These are phyloP conservation scores for Lactarius akahatsu DNA, from an alignment of 768 basidiomycete species.

Conservation along the genomic window DNA sequence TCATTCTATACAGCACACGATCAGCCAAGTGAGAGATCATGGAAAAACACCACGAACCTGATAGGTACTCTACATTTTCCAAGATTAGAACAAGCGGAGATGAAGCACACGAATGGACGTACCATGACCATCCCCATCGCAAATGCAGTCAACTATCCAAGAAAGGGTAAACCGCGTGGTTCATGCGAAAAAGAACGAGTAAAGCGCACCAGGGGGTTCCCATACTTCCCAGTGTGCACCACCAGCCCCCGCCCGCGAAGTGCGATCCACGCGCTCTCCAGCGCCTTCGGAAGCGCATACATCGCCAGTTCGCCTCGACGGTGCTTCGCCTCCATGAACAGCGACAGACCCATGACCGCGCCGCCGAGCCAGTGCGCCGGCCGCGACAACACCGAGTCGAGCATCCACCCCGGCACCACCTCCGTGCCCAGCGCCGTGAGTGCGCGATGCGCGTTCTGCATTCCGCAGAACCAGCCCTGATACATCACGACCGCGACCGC, in stretches of 20 bases:
- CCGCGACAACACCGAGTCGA: constrained; percentile 62
- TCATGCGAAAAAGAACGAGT: constrained; percentile 17
- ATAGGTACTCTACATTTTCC: constrained; percentile 47
- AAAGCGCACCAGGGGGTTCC: constrained; percentile 53
- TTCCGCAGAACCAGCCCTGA: constrained; percentile 72
- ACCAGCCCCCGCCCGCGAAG: constrained; percentile 75
- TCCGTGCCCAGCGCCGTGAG: constrained; percentile 37
- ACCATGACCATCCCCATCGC: constrained; percentile 95
- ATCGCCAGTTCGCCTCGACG: constrained; percentile 90
- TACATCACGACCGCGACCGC: constrained; percentile 79
- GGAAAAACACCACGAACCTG: constrained; percentile 43
- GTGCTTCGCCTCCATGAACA: constrained; percentile 85
- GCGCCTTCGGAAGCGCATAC: constrained; percentile 84
- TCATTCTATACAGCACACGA: constrained; percentile 45
- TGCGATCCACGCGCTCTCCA: constrained; percentile 89
- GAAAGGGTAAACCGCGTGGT: constrained; percentile 9
- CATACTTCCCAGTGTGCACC: constrained; percentile 65
- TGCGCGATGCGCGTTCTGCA: constrained; percentile 54
- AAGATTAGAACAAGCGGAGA: constrained; percentile 10
- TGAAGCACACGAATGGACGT: constrained; percentile 28
- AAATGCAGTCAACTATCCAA: constrained; percentile 55
- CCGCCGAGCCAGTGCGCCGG: constrained; percentile 75
- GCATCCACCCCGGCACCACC: constrained; percentile 46
- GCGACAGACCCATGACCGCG: constrained; percentile 66
- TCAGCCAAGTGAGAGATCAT: background rate